phyloP scores from a whole-genome alignment of 169 alveolate species.

The Toxoplasma gondii region DNA sequence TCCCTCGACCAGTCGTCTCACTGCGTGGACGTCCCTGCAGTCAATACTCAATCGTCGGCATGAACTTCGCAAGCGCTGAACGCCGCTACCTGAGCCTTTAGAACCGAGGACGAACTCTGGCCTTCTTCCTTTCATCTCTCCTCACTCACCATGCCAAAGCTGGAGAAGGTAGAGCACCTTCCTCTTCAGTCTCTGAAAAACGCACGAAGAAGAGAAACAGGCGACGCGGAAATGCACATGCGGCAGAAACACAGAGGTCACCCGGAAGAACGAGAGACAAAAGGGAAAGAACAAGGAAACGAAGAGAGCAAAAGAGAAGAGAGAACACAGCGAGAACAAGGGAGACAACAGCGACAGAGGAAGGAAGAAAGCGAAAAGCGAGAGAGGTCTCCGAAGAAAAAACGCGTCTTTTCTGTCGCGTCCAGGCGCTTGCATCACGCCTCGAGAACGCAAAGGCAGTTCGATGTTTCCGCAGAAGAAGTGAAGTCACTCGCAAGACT shows the following conservation, averaged over 20 bases:
- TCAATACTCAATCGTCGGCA: no score
- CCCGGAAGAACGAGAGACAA: background rate
- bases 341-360: background rate
- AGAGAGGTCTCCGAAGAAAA: background rate
- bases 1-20: no score
- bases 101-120: no score
- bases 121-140: no score
- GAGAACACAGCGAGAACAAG: background rate
- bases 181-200: constrained; percentile 4
- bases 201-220: background rate
- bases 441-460: no score
- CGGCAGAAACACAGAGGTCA: background rate
- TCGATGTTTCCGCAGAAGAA: no score
- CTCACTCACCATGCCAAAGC: constrained; percentile 46
- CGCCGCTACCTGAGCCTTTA: no score
- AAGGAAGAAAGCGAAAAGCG: background rate
- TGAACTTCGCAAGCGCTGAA: no score
- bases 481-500: no score
- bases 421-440: no score
- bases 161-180: constrained; percentile 33
- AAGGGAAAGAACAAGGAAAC: background rate
- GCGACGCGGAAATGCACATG: background rate
- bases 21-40: no score
- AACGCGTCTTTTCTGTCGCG: no score
- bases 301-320: background rate